A percentile compares a stretch with the other conserved stretches of the same genome.
phyloP scores from a whole-genome alignment of 345 rosid species.

The Corchorus olitorius region DNA sequence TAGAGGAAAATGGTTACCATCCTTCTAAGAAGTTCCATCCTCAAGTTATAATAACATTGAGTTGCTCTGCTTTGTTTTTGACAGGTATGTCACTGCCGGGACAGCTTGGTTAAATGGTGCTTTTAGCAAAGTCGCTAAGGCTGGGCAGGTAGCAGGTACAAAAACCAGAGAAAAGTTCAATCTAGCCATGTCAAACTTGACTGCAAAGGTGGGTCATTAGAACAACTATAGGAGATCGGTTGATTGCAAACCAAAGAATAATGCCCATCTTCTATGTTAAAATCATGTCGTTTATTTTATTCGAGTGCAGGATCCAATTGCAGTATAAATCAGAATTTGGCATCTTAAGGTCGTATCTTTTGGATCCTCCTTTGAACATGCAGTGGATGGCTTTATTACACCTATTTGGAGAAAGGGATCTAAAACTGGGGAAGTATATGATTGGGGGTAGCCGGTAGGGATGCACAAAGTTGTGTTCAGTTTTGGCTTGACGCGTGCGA shows the following conservation, averaged over 20 bases:
- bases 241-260: not conserved
- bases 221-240: not conserved
- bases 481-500: conserved; percentile 33
- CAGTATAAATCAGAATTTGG: conserved; percentile 46
- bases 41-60: not conserved
- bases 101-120: conserved; percentile 94
- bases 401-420: not conserved
- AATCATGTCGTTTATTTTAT: not conserved
- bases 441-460: conserved; percentile 12
- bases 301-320: conserved; percentile 72
- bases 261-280: not conserved
- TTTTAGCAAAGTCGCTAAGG: conserved; percentile 84
- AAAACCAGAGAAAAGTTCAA: conserved; percentile 89
- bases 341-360: conserved; percentile 8
- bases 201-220: conserved; percentile 63
- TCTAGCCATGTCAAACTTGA: conserved; percentile 77
- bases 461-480: conserved; percentile 18
- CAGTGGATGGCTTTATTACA: conserved; percentile 24
- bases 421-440: conserved; percentile 21
- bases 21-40: not conserved
- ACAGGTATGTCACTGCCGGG: conserved; percentile 81
- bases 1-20: not conserved
- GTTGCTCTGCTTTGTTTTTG: conserved; percentile 17
- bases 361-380: not conserved
- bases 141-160: conserved; percentile 81